phyloP scores from a whole-genome alignment of 1,139 yeast genomes.

The Wickerhamiella pararugosa region DNA sequence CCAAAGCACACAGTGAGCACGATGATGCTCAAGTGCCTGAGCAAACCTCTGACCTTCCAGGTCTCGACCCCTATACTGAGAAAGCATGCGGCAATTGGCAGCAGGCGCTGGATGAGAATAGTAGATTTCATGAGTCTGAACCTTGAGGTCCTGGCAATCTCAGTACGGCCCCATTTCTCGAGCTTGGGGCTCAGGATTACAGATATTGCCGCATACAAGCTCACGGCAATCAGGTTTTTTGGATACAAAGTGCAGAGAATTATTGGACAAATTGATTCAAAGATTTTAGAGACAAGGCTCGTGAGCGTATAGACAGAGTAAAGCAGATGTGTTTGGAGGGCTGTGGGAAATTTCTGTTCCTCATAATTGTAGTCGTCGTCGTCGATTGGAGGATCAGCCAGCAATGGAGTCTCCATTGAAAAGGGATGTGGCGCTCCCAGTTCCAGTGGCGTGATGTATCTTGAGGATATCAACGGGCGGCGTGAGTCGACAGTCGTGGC shows the following conservation, averaged over 20 bases:
- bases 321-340: constrained; percentile 14
- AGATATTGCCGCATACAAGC: constrained; percentile 10
- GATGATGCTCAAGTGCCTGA: neutral
- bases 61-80: neutral
- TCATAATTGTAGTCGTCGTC: constrained; percentile 17
- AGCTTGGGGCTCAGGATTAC: constrained; percentile 6
- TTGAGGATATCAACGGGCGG: no score
- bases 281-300: constrained; percentile 8
- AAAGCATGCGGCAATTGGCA: neutral
- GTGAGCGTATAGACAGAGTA: constrained; percentile 10
- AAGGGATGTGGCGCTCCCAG: no score
- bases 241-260: constrained; percentile 9
- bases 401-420: constrained; percentile 13
- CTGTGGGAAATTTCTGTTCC: constrained; percentile 14
- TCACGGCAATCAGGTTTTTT: constrained; percentile 9
- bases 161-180: constrained; percentile 3
- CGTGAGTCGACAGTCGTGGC: no score
- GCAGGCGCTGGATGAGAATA: constrained; percentile 4
- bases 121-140: constrained; percentile 1
- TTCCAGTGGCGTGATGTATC: no score
- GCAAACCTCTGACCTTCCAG: neutral
- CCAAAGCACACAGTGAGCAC: constrained; percentile 1
- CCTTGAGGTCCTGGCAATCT: constrained; percentile 1
- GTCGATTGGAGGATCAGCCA: constrained; percentile 18
- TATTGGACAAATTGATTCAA: constrained; percentile 11